Evolutionary conservation across 768 basidiomycete genomes (phyloP).

Genomic region (Leccinum disarticulatum): DNA sequence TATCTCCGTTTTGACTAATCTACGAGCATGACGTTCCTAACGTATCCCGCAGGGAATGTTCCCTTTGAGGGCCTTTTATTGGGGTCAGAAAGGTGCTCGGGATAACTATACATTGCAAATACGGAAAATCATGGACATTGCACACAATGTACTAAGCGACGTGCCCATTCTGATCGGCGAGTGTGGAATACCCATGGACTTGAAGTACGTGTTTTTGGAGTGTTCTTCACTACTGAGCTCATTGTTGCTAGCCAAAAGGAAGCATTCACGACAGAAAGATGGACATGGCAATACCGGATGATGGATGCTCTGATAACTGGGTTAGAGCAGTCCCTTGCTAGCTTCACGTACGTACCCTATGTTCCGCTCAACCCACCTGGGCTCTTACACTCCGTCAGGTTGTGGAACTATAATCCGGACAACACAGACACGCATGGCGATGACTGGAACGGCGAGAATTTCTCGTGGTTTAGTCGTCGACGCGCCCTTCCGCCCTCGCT

Average conservation of each 20-base stretch:
- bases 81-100: slow-evolving; percentile 79
- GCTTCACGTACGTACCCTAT: slow-evolving; percentile 72
- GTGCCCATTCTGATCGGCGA: slow-evolving; percentile 87
- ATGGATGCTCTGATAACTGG: slow-evolving; percentile 92
- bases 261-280: slow-evolving; percentile 73
- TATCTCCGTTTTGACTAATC: background rate
- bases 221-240: background rate
- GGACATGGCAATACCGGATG: slow-evolving; percentile 83
- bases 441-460: slow-evolving; percentile 95
- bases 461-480: slow-evolving; percentile 83
- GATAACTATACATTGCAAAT: slow-evolving; percentile 86
- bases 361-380: background rate
- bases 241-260: slow-evolving; percentile 52
- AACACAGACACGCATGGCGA: slow-evolving; percentile 82
- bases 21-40: slow-evolving; percentile 6
- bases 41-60: slow-evolving; percentile 71
- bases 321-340: slow-evolving; percentile 71
- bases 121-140: slow-evolving; percentile 69
- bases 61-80: slow-evolving; percentile 75
- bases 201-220: slow-evolving; percentile 65
- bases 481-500: slow-evolving; percentile 57
- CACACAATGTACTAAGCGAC: slow-evolving; percentile 71
- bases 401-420: slow-evolving; percentile 94
- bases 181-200: slow-evolving; percentile 94
- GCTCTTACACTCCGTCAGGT: slow-evolving; percentile 39